Evolutionary conservation across 2,329 filamentous ascomycete genomes (phyloP).

Genomic region (Penicillium occitanis): DNA sequence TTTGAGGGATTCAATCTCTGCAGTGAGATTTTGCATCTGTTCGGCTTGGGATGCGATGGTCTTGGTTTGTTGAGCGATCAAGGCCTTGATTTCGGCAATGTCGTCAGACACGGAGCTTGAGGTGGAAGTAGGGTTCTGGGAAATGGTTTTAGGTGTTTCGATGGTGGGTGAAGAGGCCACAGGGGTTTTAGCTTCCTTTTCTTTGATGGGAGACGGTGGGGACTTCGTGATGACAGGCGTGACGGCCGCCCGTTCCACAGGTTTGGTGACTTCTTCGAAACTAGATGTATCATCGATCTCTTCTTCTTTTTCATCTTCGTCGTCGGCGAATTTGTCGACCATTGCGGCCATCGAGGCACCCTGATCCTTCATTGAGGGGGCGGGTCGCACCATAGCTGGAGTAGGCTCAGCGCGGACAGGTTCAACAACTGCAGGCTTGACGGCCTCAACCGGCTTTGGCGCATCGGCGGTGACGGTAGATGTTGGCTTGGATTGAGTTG

Average conservation of each 20-base stretch:
- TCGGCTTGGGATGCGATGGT: constrained; percentile 75
- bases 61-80: constrained; percentile 74
- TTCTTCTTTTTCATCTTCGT: constrained; percentile 57
- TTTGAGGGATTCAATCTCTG: constrained; percentile 78
- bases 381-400: constrained; percentile 47
- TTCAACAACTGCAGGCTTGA: constrained; percentile 35
- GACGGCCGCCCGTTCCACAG: constrained; percentile 58
- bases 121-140: constrained; percentile 31
- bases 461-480: constrained; percentile 43
- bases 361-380: constrained; percentile 76
- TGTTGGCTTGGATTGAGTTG: constrained; percentile 43
- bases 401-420: constrained; percentile 31
- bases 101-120: constrained; percentile 62
- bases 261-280: constrained; percentile 83
- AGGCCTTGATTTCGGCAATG: constrained; percentile 72
- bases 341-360: constrained; percentile 81
- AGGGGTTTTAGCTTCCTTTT: constrained; percentile 9
- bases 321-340: constrained; percentile 83
- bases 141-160: constrained; percentile 35
- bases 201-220: neutral
- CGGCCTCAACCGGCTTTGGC: constrained; percentile 47
- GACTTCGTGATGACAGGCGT: constrained; percentile 24
- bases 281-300: constrained; percentile 65
- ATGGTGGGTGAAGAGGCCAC: constrained; percentile 38
- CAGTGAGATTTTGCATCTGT: constrained; percentile 68